phyloP scores from a whole-genome alignment of 805 yeast species.

The Candida rishiriensis region DNA sequence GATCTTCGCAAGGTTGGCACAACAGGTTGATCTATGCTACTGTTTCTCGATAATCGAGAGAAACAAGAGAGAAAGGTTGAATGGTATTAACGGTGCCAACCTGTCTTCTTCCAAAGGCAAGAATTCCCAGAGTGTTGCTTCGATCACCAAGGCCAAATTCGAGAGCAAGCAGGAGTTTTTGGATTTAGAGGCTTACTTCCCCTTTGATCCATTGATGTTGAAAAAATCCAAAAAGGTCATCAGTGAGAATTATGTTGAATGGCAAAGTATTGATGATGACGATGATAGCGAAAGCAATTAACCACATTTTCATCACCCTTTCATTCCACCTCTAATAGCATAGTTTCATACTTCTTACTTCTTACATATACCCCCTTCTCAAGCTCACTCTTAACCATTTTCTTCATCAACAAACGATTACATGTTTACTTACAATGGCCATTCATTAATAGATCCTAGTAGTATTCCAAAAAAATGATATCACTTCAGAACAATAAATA shows the following conservation, averaged over 20 bases:
- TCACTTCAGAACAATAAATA: no score
- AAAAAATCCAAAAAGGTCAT: conserved; percentile 55
- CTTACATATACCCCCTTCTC: no score
- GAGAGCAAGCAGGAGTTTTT: conserved; percentile 69
- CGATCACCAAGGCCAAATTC: conserved; percentile 9
- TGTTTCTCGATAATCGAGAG: conserved; percentile 91
- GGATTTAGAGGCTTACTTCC: conserved; percentile 92
- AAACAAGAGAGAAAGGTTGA: conserved; percentile 68
- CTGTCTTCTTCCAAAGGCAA: background rate
- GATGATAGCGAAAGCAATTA: conserved; percentile 23
- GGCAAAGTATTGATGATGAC: conserved; percentile 70
- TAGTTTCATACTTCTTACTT: no score
- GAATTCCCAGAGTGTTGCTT: conserved; percentile 2
- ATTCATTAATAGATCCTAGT: no score
- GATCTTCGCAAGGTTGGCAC: conserved; percentile 90
- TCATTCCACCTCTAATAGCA: background rate
- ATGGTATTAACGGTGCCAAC: conserved; percentile 34
- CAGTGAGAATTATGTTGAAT: conserved; percentile 62
- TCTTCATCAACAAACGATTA: no score
- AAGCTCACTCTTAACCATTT: no score
- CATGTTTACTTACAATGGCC: no score
- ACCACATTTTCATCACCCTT: background rate
- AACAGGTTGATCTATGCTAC: conserved; percentile 83
- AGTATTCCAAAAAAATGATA: no score
- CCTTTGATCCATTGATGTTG: conserved; percentile 87